Evolutionary conservation across 2,329 filamentous ascomycete genomes (phyloP).

Genomic region (Trichoderma gracile): DNA sequence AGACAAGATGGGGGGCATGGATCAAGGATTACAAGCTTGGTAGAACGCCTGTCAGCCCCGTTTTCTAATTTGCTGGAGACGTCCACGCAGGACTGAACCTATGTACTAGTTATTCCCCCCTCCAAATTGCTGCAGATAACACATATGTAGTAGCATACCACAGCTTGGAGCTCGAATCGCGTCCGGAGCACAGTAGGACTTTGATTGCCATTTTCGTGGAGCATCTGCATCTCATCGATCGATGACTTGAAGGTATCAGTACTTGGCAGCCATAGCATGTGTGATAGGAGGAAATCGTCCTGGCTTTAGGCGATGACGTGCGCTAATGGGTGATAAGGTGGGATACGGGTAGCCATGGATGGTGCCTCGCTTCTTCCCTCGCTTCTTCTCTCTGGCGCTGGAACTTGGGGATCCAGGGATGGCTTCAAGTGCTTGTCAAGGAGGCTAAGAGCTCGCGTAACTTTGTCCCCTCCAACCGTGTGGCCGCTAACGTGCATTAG

Average conservation of each 20-base stretch:
- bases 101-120: not conserved
- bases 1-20: not conserved
- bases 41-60: not conserved
- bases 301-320: not conserved
- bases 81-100: not conserved
- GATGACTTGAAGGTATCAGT: too few relatives aligned
- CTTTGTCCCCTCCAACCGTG: not conserved
- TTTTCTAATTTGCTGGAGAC: not conserved
- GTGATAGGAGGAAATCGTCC: not conserved
- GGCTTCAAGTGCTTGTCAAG: not conserved
- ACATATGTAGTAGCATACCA: too few relatives aligned
- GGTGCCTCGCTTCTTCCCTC: too few relatives aligned
- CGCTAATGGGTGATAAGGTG: not conserved
- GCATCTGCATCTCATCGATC: not conserved
- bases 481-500: slow-evolving; percentile 16
- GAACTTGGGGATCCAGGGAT: not conserved
- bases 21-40: not conserved
- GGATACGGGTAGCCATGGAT: too few relatives aligned
- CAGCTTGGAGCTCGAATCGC: too few relatives aligned
- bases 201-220: not conserved
- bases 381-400: too few relatives aligned
- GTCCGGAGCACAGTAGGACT: too few relatives aligned
- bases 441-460: not conserved
- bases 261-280: too few relatives aligned
- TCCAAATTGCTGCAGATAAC: not conserved